These are phyloP conservation scores for Insectozyma bohioensis DNA, from an alignment of 1,139 yeast species.

Conservation along the genomic window DNA sequence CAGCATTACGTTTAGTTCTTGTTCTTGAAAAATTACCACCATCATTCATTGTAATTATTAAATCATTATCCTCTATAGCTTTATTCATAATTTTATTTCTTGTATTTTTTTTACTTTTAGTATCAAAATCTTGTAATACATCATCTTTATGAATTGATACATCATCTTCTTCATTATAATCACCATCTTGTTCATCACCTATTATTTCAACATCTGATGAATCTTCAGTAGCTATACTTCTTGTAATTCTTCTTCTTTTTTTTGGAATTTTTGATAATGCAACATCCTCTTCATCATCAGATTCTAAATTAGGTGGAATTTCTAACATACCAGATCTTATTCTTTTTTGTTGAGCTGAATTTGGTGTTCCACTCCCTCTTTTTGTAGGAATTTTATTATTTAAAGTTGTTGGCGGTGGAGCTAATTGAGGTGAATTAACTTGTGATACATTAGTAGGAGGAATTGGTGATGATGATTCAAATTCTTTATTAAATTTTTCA, in stretches of 20 bases:
- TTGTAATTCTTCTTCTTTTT: neutral
- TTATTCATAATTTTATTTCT: neutral
- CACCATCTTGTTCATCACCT: neutral
- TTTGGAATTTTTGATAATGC: constrained; percentile 1
- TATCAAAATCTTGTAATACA: neutral
- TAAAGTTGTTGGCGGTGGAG: constrained; percentile 32
- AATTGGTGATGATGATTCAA: constrained; percentile 4
- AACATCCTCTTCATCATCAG: constrained; percentile 5
- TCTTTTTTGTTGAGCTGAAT: constrained; percentile 27
- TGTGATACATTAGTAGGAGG: constrained; percentile 9
- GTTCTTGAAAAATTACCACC: neutral
- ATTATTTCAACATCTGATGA: neutral
- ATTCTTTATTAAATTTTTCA: constrained; percentile 11
- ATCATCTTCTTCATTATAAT: neutral
- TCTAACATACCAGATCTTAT: constrained; percentile 69
- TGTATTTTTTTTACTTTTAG: neutral
- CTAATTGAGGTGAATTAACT: too few relatives aligned
- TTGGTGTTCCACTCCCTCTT: constrained; percentile 14
- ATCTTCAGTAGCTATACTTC: neutral
- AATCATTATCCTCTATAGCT: neutral
- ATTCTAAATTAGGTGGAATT: constrained; percentile 23
- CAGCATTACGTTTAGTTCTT: neutral
- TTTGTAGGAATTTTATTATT: constrained; percentile 30
- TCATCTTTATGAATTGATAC: neutral
- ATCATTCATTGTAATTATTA: neutral